Evolutionary conservation across 1,139 yeast species (phyloP).

Genomic region (Kodamaea sp.): DNA sequence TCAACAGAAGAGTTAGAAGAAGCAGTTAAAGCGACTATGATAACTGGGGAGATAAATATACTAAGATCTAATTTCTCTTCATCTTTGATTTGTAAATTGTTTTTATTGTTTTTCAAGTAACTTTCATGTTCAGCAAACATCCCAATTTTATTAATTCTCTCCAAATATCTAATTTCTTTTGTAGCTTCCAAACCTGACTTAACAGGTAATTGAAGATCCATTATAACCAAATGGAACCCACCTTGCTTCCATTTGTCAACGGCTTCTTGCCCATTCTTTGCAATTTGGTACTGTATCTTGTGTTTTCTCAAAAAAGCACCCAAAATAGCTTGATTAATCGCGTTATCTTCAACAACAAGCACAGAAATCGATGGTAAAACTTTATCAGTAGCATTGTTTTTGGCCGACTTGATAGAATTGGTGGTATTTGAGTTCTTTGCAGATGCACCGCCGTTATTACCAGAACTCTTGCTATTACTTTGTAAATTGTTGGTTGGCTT

Average conservation of each 20-base stretch:
- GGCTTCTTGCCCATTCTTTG: slow-evolving; percentile 90
- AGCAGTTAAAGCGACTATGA: slow-evolving; percentile 94
- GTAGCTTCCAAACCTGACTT: slow-evolving; percentile 93
- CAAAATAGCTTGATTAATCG: slow-evolving; percentile 87
- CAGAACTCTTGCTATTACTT: too few species aligned
- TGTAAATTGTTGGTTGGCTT: too few species aligned
- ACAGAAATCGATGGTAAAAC: slow-evolving; percentile 82
- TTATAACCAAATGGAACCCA: slow-evolving; percentile 84
- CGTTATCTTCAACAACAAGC: slow-evolving; percentile 91
- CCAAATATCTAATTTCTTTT: slow-evolving; percentile 79
- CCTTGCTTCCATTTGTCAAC: slow-evolving; percentile 90
- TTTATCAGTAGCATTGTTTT: slow-evolving; percentile 36
- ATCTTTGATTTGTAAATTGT: slow-evolving; percentile 23
- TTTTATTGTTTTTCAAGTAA: slow-evolving; percentile 17
- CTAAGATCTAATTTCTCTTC: slow-evolving; percentile 56
- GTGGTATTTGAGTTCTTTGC: not conserved
- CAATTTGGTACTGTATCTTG: slow-evolving; percentile 79
- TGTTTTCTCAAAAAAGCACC: slow-evolving; percentile 89
- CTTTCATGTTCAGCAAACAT: slow-evolving; percentile 56
- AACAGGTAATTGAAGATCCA: slow-evolving; percentile 94
- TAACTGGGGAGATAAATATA: slow-evolving; percentile 82
- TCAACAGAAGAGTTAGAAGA: slow-evolving; percentile 79
- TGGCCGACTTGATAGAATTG: slow-evolving; percentile 7
- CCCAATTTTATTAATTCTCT: slow-evolving; percentile 77
- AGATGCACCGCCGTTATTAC: not conserved